Evolutionary conservation across 768 basidiomycete genomes (phyloP).

Genomic region (Kwoniella dejecticola): DNA sequence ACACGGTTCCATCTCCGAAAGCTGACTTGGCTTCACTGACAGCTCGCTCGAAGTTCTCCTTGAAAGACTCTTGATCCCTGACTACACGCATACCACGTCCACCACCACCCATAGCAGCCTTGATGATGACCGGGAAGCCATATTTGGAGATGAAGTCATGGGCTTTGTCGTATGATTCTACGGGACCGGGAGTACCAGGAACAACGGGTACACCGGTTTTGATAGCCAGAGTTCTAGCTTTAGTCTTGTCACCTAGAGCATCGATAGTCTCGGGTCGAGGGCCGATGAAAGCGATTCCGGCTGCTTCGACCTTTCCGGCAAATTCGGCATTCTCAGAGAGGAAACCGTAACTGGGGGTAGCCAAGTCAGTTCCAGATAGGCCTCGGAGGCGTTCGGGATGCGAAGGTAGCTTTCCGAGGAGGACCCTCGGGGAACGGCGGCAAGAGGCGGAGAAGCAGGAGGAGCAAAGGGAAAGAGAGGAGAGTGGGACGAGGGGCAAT

Average conservation of each 20-base stretch:
- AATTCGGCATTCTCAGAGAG: slow-evolving; percentile 95
- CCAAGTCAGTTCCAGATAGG: no score
- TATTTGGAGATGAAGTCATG: slow-evolving; percentile 89
- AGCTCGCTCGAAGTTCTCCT: slow-evolving; percentile 84
- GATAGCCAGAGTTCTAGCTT: slow-evolving; percentile 79
- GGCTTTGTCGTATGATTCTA: slow-evolving; percentile 74
- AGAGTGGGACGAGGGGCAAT: neutral
- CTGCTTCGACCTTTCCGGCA: slow-evolving; percentile 96
- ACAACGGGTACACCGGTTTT: slow-evolving; percentile 92
- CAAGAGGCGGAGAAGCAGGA: no score
- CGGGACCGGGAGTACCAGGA: slow-evolving; percentile 95
- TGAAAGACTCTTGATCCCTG: slow-evolving; percentile 87
- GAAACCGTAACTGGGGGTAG: slow-evolving; percentile 78
- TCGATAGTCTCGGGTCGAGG: slow-evolving; percentile 96
- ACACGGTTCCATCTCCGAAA: slow-evolving; percentile 98
- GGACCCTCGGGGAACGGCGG: no score
- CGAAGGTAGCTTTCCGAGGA: no score
- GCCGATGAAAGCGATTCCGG: slow-evolving; percentile 94
- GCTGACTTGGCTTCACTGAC: slow-evolving; percentile 93
- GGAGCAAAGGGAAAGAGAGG: neutral
- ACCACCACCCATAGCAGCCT: slow-evolving; percentile 98
- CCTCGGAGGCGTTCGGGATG: no score
- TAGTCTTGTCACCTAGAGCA: slow-evolving; percentile 97
- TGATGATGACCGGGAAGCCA: slow-evolving; percentile 99
- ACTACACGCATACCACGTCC: slow-evolving; percentile 99